Evolutionary conservation across 257 asterid genomes (phyloP).

Genomic region (Fraxinus americana): DNA sequence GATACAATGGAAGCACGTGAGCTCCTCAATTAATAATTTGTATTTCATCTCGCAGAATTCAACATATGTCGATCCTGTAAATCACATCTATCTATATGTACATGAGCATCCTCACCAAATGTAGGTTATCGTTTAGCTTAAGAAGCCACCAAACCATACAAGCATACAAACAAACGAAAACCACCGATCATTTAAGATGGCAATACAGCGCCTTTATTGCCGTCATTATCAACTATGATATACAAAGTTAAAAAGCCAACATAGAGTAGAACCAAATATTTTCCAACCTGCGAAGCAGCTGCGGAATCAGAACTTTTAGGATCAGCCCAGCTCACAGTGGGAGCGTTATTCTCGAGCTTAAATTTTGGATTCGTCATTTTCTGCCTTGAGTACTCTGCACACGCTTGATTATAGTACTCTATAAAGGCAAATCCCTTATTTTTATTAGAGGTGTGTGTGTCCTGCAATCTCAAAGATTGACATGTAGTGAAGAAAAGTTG

Average conservation of each 20-base stretch:
- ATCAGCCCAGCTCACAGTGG: slow-evolving; percentile 99
- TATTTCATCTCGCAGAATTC: not conserved
- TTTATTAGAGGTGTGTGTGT: slow-evolving; percentile 68
- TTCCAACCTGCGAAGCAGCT: slow-evolving; percentile 70
- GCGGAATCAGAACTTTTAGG: slow-evolving; percentile 82
- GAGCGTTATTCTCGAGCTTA: slow-evolving; percentile 85
- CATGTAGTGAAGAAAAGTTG: not conserved
- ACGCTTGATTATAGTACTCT: slow-evolving; percentile 93
- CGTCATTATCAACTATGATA: not conserved
- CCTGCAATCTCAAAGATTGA: slow-evolving; percentile 44
- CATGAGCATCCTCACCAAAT: not conserved
- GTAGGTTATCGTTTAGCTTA: not conserved
- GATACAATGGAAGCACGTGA: not conserved
- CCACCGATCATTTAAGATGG: not conserved
- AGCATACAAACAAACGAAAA: not conserved
- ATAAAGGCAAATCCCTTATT: slow-evolving; percentile 91
- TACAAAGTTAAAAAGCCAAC: not conserved
- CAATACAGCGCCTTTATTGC: not conserved
- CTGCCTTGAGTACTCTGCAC: slow-evolving; percentile 92
- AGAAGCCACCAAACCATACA: not conserved
- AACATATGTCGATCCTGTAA: not conserved
- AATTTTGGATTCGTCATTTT: slow-evolving; percentile 82
- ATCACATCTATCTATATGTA: not conserved
- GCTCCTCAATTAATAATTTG: not conserved
- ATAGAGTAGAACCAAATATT: not conserved